Base-by-base conservation (phyloP, 2,329 filamentous ascomycete species). In the Aspergillus pseudoglaucus region DNA sequence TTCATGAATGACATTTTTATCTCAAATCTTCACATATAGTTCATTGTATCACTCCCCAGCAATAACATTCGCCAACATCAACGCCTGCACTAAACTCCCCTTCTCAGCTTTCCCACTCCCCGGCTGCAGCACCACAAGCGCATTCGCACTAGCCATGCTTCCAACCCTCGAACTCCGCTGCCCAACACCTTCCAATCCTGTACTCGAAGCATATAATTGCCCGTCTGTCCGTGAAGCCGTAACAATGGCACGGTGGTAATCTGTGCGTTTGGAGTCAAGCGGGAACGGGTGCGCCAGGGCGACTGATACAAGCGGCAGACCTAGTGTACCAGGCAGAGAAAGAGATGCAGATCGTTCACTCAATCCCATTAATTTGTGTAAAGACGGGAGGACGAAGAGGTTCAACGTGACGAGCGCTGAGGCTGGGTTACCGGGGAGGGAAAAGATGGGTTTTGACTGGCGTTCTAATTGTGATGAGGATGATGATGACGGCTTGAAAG, bases 381-480 rank as follows among this genome's bases (percentile, higher is more conserved):
- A 71, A 0, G 87, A 83, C 0, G 93, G 93, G 9, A 98, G 75
- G 7, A 97, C 90, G 67, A 98, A 97, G 1, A 98, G 80, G 62
- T 97, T 88, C 60, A 95, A 89, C 0, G 91, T 95, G 8, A 97
- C 93, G 2, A 96, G 77, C 0, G 93, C 91, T 2, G 87, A 93
- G 2, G 91, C 93, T 0, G 93, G 93, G 64, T 98, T 98, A 0
- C 93, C 93, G 0, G 93, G 93, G 0, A 98, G 77, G 0, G 88
- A 88, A 70, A 98, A 98, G 55, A 98, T 81, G 49, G 85, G 77
- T 62, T 87, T 90, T 1, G 72, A 73, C 20, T 81, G 68, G 41
- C 83, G 77, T 37, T 79, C 73, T 52, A 79, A 78, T 50, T 80
- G 74, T 5, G 32, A 44, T 22, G 46, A 42, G 47, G n/a, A 56